A percentile compares a stretch with the other conserved stretches of the same genome.
These are phyloP conservation scores for Trametes sanguinea DNA, from an alignment of 768 basidiomycete genomes.

Conservation along the genomic window DNA sequence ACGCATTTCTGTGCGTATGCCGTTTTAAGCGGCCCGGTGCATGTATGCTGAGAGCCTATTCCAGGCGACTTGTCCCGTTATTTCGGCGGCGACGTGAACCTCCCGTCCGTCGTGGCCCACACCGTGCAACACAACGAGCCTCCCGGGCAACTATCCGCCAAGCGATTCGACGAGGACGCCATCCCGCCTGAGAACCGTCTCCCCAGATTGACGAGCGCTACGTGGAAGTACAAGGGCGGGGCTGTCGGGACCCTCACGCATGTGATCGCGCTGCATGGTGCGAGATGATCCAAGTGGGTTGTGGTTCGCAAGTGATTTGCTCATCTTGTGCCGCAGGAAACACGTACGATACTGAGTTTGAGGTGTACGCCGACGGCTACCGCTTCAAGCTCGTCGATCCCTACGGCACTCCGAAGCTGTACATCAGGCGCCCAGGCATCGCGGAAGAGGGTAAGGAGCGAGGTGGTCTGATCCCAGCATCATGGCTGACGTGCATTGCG, in stretches of 20 bases:
- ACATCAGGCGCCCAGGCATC: constrained; percentile 38
- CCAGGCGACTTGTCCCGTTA: constrained; percentile 45
- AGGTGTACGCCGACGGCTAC: constrained; percentile 51
- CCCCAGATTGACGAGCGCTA: constrained; percentile 49
- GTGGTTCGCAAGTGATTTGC: too few species aligned
- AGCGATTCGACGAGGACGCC: constrained; percentile 45
- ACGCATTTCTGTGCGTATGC: constrained; percentile 43
- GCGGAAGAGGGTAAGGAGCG: constrained; percentile 23
- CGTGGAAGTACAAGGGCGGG: constrained; percentile 44
- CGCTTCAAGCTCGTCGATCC: constrained; percentile 41
- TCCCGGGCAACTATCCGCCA: constrained; percentile 45
- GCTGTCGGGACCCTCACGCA: constrained; percentile 52
- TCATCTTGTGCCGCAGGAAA: constrained; percentile 14
- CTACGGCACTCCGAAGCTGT: constrained; percentile 49
- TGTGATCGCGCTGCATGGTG: constrained; percentile 51
- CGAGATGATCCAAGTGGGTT: not conserved
- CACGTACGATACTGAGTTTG: constrained; percentile 48
- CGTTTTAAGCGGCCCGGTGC: not conserved
- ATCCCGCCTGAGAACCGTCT: constrained; percentile 47
- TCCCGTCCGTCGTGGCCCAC: constrained; percentile 36
- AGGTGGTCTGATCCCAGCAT: not conserved
- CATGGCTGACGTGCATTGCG: constrained; percentile 29
- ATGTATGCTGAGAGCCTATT: not conserved
- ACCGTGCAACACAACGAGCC: constrained; percentile 46
- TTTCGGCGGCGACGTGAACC: constrained; percentile 49